A percentile compares a stretch with the other conserved stretches of the same genome.
These are phyloP conservation scores for Ophiocordyceps camponoti-rufipedis DNA, from an alignment of 2,329 filamentous ascomycete species.

Conservation along the genomic window DNA sequence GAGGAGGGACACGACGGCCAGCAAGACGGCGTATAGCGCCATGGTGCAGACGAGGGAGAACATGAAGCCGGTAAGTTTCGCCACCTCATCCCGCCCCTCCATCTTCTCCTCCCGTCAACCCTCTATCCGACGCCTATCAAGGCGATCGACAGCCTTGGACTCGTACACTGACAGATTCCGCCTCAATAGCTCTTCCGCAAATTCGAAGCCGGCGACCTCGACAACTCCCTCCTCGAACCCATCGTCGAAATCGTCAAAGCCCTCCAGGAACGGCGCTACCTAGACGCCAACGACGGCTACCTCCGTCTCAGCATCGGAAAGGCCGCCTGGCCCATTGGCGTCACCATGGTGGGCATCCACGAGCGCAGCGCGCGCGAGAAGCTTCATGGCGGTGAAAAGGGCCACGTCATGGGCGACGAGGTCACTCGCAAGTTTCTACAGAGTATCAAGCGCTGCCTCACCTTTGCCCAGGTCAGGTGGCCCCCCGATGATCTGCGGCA, in stretches of 20 bases:
- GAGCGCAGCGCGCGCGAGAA: constrained; percentile 92
- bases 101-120: not conserved
- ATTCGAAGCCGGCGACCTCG: constrained; percentile 64
- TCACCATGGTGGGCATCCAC: constrained; percentile 99
- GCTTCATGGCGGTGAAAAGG: constrained; percentile 70
- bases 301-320: constrained; percentile 85
- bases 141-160: not conserved
- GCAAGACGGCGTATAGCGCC: constrained; percentile 63
- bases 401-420: constrained; percentile 95
- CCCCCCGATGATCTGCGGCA: constrained; percentile 83
- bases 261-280: constrained; percentile 78
- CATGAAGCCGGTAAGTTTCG: constrained; percentile 48
- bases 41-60: constrained; percentile 81
- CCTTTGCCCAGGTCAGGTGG: constrained; percentile 93
- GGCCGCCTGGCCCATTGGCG: constrained; percentile 95
- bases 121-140: not conserved
- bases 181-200: constrained; percentile 54
- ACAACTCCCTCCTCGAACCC: constrained; percentile 61
- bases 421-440: constrained; percentile 89
- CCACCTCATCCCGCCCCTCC: not conserved
- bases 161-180: not conserved
- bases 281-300: constrained; percentile 93
- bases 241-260: constrained; percentile 84
- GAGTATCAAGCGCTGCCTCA: constrained; percentile 92
- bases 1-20: constrained; percentile 47